These are phyloP conservation scores for Immersiella caudata DNA, from an alignment of 495 filamentous ascomycete species.

Conservation along the genomic window DNA sequence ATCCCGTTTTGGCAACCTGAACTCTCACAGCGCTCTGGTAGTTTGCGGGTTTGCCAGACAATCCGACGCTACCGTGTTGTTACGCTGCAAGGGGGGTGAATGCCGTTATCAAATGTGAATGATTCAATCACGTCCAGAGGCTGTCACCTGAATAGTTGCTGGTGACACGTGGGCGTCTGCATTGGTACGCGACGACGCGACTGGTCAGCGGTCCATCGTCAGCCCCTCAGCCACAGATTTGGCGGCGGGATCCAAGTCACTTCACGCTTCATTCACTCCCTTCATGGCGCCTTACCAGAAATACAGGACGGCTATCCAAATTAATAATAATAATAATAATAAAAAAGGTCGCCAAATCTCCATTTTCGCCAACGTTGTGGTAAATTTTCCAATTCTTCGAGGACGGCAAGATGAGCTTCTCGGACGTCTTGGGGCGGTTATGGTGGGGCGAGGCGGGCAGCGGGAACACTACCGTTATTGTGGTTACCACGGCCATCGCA, in stretches of 20 bases:
- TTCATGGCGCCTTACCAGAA: not conserved
- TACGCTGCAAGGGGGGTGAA: no score
- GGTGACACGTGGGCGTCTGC: not conserved
- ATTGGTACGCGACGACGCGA: not conserved
- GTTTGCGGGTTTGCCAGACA: no score
- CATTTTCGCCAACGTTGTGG: no score
- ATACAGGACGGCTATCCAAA: not conserved
- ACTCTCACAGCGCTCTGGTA: no score
- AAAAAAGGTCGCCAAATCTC: no score
- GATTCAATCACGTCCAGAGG: not conserved
- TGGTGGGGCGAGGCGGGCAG: not conserved
- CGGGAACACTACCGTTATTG: slow-evolving; percentile 7
- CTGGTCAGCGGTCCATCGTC: not conserved
- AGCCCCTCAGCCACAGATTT: not conserved
- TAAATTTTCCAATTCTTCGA: no score
- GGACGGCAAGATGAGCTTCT: not conserved
- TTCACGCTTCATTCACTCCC: not conserved
- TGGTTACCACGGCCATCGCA: slow-evolving; percentile 31
- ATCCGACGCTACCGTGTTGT: no score
- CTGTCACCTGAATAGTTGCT: not conserved
- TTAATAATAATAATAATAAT: no score
- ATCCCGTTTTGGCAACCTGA: no score
- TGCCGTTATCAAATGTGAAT: not conserved
- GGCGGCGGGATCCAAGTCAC: not conserved
- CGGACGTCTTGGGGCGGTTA: not conserved